A percentile compares a stretch with the other conserved stretches of the same genome.
These are phyloP conservation scores for Haplosporangium sp. DNA, from an alignment of 371 early-diverging fungal species.

Conservation along the genomic window DNA sequence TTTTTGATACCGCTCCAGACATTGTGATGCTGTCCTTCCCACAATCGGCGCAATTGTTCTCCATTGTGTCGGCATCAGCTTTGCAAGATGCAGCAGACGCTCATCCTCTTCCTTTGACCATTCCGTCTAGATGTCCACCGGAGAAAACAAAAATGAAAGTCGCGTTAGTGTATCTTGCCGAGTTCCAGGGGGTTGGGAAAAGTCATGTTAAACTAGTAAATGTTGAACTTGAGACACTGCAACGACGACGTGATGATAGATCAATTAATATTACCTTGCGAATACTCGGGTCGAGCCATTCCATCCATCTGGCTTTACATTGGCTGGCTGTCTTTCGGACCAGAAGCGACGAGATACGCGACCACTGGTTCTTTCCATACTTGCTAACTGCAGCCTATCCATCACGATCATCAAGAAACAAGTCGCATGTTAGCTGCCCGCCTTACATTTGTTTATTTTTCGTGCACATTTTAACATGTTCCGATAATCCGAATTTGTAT, in stretches of 20 bases:
- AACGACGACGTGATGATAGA: neutral
- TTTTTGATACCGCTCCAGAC: conserved; percentile 95
- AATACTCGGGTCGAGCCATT: conserved; percentile 98
- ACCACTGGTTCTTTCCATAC: conserved; percentile 99
- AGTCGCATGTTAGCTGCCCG: neutral
- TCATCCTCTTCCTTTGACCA: conserved; percentile 99
- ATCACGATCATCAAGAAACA: neutral
- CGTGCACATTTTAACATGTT: no score
- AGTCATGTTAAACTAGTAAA: neutral
- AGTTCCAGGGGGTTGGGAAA: neutral
- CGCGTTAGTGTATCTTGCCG: no score
- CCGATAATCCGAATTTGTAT: neutral
- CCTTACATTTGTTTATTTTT: neutral
- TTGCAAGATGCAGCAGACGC: conserved; percentile 95
- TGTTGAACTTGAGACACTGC: neutral
- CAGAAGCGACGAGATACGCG: conserved; percentile 95
- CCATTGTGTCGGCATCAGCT: conserved; percentile 99
- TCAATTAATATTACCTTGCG: conserved; percentile 77
- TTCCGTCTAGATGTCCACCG: conserved; percentile 75
- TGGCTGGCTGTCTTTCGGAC: conserved; percentile 97
- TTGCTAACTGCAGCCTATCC: conserved; percentile 91
- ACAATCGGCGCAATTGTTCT: conserved; percentile 98
- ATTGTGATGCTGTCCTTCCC: conserved; percentile 98
- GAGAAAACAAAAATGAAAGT: conserved; percentile 1
- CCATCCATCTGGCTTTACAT: conserved; percentile 99